Evolutionary conservation across 345 rosid genomes (phyloP), one percentile per base, ranked within the genome.

Genomic region (Ceriops tagal): DNA sequence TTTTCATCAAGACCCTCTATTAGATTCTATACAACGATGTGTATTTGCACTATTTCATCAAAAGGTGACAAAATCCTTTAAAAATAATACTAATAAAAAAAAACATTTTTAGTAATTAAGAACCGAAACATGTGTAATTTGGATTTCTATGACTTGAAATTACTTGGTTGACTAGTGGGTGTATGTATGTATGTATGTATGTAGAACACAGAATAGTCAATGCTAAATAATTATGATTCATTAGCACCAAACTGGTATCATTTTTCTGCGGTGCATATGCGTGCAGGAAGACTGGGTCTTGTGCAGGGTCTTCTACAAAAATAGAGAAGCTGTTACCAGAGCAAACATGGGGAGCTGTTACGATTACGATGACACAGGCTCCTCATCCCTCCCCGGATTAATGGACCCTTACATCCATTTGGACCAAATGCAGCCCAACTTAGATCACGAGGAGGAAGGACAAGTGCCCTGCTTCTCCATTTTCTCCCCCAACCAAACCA

Each of bases 391-490:
- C 49, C 93, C 97, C 51, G 77, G 87, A 61, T 67, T 89, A 61
- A 81, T 84, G 85, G 96, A 91, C 68, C 83, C 97, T 69, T 83
- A 75, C 88, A 82, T 85, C 78, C 76, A 69, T 66, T 86, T 86
- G 61, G 86, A 79, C 79, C 89, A 82, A 68, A 79, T 81, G 53
- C 81, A 83, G 71, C 67, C 83, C 62, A 61, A 53, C 52, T 68
- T 75, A 19, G 71, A 75, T 3, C 18, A 43, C 46, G 75, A 77
- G 57, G 59, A 69, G 63, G 82, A 91, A 31, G 73, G 68, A 73
- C 80, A 77, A 83, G 96, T 91, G 87, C 81, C 98, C 96, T 91
- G 98, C 97, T 83, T 93, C 98, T 89, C 92, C 96, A 82, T 79
- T 75, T 70, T 82, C 78, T 82, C 88, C 46, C 79, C 71, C 43